These are phyloP conservation scores for Lentinula novae-zelandiae DNA, from an alignment of 1,284 basidiomycete species.

Conservation along the genomic window DNA sequence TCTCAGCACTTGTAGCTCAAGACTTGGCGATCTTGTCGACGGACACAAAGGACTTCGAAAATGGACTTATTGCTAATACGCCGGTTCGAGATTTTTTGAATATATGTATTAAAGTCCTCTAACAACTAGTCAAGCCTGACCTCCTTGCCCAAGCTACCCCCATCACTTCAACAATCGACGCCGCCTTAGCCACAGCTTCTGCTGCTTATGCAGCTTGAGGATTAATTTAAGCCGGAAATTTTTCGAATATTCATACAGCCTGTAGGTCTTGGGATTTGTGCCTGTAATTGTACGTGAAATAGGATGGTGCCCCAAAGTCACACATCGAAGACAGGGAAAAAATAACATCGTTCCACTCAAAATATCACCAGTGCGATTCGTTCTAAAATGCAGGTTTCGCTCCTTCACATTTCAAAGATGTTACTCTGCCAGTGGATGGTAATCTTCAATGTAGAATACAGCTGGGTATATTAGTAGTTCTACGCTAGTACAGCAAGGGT, in stretches of 20 bases:
- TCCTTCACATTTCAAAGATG: too few relatives aligned
- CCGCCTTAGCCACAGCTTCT: conserved; percentile 28
- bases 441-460: not conserved
- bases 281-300: not conserved
- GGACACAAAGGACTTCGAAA: conserved; percentile 25
- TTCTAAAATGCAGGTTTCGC: too few relatives aligned
- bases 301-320: not conserved
- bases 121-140: conserved; percentile 15
- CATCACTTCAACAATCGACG: conserved; percentile 22
- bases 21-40: conserved; percentile 24
- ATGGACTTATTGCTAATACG: conserved; percentile 24
- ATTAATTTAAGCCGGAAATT: not conserved
- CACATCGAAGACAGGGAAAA: not conserved
- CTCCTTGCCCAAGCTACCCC: conserved; percentile 18
- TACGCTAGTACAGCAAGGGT: not conserved
- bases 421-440: too few relatives aligned
- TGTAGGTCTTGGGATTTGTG: too few relatives aligned
- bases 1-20: conserved; percentile 15
- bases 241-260: too few relatives aligned
- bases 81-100: conserved; percentile 22
- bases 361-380: too few relatives aligned
- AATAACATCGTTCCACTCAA: too few relatives aligned
- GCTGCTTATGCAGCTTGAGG: conserved; percentile 22
- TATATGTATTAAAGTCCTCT: not conserved
- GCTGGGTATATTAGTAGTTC: not conserved